Base-by-base conservation (phyloP, 164 flowering plant species). In the Buxus sempervirens region DNA sequence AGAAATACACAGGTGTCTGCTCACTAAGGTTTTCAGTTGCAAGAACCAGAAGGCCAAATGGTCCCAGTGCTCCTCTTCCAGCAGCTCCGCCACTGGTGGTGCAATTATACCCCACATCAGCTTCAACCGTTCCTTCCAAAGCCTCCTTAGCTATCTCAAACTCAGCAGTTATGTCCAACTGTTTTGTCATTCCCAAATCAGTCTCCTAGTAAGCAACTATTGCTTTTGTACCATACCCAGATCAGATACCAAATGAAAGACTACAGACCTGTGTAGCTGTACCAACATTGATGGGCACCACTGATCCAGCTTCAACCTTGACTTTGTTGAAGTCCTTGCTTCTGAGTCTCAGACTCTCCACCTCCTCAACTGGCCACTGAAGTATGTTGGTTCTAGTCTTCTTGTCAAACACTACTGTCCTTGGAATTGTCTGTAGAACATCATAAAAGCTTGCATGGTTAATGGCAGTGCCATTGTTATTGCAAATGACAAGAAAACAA, bases 331-430 rank as follows among this genome's bases (percentile, higher is more conserved):
- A 88, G 0, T 76, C 78, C 49, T 57, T 62, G 49, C 72, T 58
- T 32, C 41, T 76, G 22, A 63, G 9, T 70, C 98, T 86, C 78
- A 93, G 80, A 58, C 82, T 82, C 79, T 90, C 89, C 0, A 87
- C 75, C 72, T 93, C 98, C 57, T 83, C 81, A 23, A 89, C 88
- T 6, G 98, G 98, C 97, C 97, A 93, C 60, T 83, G 91, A 24
- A 90, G 77, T 36, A 93, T 49, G 72, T 89, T 79, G 55, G 60
- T 81, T 9, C 89, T 85, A 0, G 97, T 93, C 70, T 82, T 83
- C 32, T 38, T 60, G 26, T 93, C 98, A 15, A 85, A 77, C 58
- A 70, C 48, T 20, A 93, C 79, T 15, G 81, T 83, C 68, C 98
- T 86, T 45, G 98, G 98, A 68, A 93, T 73, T 36, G 82, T 62